A percentile compares a stretch with the other conserved stretches of the same genome.
Conservation (phyloP, 108 stramenopile genomes). For the Nannochloropsis gaditana region DNA sequence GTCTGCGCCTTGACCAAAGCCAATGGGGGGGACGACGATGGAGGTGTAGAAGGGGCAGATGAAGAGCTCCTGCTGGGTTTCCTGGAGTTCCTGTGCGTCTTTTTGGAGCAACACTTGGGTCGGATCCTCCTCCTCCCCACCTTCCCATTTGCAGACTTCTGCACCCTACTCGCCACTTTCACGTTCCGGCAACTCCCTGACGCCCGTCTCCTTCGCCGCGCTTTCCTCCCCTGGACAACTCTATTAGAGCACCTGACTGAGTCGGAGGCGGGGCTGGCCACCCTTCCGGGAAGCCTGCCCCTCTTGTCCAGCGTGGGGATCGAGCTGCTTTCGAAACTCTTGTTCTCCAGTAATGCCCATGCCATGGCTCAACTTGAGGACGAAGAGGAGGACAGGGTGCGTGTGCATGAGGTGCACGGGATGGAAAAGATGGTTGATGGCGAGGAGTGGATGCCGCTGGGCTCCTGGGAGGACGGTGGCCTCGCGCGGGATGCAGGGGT, state of each 20-base stretch:
- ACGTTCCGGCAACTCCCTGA: not conserved
- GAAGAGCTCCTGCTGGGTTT: not conserved
- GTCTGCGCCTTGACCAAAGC: not conserved
- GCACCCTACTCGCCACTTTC: not conserved
- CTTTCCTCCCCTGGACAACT: not conserved
- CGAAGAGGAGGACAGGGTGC: not conserved
- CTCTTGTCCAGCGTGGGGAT: not conserved
- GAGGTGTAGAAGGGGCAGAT: not conserved
- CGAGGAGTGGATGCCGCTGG: not conserved
- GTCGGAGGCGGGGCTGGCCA: not conserved
- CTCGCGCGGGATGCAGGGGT: not conserved
- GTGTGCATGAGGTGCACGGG: not conserved
- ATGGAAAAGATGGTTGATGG: not conserved
- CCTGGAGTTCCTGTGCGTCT: not conserved
- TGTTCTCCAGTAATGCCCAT: not conserved
- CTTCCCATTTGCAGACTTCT: not conserved
- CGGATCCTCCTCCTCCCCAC: not conserved
- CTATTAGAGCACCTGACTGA: conserved; percentile 17
- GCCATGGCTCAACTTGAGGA: not conserved
- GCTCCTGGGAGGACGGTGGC: not conserved
- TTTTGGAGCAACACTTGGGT: not conserved
- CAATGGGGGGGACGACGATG: not conserved
- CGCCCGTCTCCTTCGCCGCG: not conserved
- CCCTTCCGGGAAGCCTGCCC: not conserved
- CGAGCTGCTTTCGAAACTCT: not conserved